phyloP scores from a whole-genome alignment of 2,329 filamentous ascomycete species.

The Coleophoma eucalyptorum region DNA sequence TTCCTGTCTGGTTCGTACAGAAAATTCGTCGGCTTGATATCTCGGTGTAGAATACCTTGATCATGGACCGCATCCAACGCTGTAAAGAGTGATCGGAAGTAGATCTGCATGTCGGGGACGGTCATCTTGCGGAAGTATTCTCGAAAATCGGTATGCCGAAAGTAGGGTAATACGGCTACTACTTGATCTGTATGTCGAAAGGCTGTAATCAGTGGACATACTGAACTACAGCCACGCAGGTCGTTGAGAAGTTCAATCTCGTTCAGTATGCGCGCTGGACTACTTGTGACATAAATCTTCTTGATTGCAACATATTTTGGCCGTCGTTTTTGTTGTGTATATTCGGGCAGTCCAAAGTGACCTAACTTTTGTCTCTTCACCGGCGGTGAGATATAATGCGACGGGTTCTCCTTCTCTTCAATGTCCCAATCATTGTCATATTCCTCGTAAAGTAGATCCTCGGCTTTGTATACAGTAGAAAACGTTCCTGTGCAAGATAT shows the following conservation, averaged over 20 bases:
- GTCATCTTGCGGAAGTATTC: conserved; percentile 91
- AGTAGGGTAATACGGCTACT: conserved; percentile 91
- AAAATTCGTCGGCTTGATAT: conserved; percentile 98
- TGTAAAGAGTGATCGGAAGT: conserved; percentile 83
- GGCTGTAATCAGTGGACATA: conserved; percentile 96
- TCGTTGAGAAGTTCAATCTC: conserved; percentile 92
- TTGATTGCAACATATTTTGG: conserved; percentile 92
- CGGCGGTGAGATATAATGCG: conserved; percentile 68
- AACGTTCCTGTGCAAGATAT: conserved; percentile 69
- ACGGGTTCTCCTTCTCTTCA: conserved; percentile 52
- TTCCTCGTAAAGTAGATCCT: conserved; percentile 80
- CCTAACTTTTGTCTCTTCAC: conserved; percentile 48
- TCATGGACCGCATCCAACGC: conserved; percentile 81
- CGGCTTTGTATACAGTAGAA: conserved; percentile 97
- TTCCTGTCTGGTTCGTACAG: conserved; percentile 79
- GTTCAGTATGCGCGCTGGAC: conserved; percentile 88
- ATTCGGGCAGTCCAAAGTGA: conserved; percentile 22
- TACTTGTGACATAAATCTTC: conserved; percentile 99
- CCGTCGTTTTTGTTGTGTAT: conserved; percentile 37
- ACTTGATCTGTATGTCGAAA: conserved; percentile 94
- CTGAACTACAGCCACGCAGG: conserved; percentile 74
- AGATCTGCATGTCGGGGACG: conserved; percentile 80
- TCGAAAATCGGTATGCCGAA: conserved; percentile 91
- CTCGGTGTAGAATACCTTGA: conserved; percentile 82
- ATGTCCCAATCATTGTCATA: conserved; percentile 88